These are phyloP conservation scores for Prunus armeniaca DNA, from an alignment of 306 rosid species.

Conservation along the genomic window DNA sequence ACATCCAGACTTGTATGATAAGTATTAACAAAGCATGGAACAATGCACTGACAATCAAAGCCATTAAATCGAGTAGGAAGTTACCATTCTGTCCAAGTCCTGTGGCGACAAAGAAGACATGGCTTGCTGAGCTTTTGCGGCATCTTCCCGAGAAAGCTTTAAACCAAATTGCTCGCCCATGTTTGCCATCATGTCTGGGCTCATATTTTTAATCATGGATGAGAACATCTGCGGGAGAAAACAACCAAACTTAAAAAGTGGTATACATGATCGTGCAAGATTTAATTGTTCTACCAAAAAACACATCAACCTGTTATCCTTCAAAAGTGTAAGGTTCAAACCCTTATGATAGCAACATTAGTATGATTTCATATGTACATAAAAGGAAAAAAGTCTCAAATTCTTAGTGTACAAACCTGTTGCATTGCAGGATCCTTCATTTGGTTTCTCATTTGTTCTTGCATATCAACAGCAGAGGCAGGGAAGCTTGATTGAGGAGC, in stretches of 20 bases:
- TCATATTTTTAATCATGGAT: constrained; percentile 91
- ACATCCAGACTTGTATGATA: background rate
- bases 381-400: background rate
- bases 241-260: constrained; percentile 13
- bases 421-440: constrained; percentile 95
- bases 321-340: background rate
- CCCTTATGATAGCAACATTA: background rate
- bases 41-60: background rate
- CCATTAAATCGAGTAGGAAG: constrained; percentile 7
- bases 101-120: constrained; percentile 88
- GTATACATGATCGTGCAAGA: background rate
- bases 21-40: constrained; percentile 4
- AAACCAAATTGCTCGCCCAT: constrained; percentile 91
- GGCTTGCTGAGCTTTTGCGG: constrained; percentile 78
- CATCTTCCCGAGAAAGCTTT: constrained; percentile 84
- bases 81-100: constrained; percentile 87
- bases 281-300: background rate
- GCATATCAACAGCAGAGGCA: constrained; percentile 64
- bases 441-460: constrained; percentile 96
- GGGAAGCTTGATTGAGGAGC: constrained; percentile 58
- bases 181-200: constrained; percentile 95
- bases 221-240: constrained; percentile 74
- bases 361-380: constrained; percentile 6
- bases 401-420: constrained; percentile 54
- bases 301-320: background rate